Evolutionary conservation across 2,329 filamentous ascomycete species (phyloP), one percentile per base, ranked within the genome.

Genomic region (Diaporthe ampelina): DNA sequence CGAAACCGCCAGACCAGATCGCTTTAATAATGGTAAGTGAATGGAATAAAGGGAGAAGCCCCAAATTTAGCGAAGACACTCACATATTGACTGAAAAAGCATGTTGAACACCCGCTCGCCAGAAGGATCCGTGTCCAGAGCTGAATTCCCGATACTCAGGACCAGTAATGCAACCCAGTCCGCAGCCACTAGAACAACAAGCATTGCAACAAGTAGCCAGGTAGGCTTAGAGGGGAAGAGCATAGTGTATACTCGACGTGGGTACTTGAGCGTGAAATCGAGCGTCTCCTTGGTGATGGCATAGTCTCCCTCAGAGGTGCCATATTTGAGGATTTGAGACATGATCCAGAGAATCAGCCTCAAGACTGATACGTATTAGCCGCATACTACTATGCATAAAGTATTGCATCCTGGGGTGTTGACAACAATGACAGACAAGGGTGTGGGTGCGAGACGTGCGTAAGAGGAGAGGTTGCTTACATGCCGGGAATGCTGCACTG

Each of bases 191-290:
- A 90, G 17, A 81, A 78, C 4, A 87, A 79, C 13, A 90, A 84
- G 26, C 86, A 87, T 67, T 82, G 52, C 74, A 83, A 21, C 88
- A 79, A 2, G 91, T 81, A 79, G 86, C 87, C 86, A 88, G 88
- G 1, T 88, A 82, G 81, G 9, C 0, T 87, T 85, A 4, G 87
- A 85, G 0, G 92, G 91, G 76, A 94, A 94, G 2, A 94, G 83
- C 37, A 90, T 89, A 0, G 90, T 91, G 76, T 91, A 92, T 4
- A 91, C 88, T 21, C 90, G 85, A 1, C 90, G 85, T 0, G 89
- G 89, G 50, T 90, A 89, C 58, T 85, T 84, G 56, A 91, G 85
- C 32, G 90, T 88, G 75, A 90, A 90, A 68, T 83, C 85, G 80
- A 37, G 82, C 80, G 72, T 73, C 32, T 84, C 84, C 37, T 79